These are phyloP conservation scores for thale cress (Arabidopsis thaliana) DNA, from an alignment of 345 rosid genomes.

Conservation along the genomic window TAIR10.1 NC_003071.7:12291501-12292000, in stretches of 20 bases:
- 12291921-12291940: background rate
- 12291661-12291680: background rate
- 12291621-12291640: background rate
- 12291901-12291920: background rate
- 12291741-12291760: background rate
- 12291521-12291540: no score
- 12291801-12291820: background rate
- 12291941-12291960: background rate
- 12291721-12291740: background rate
- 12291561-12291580: background rate
- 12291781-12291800: background rate
- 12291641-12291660: no score
- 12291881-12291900: background rate
- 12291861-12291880: background rate
- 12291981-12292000: conserved; percentile 10
- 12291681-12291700: background rate
- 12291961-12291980: conserved; percentile 3
- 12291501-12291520: no score
- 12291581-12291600: background rate
- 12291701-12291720: background rate
- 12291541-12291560: no score
- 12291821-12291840: background rate
- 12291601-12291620: background rate
- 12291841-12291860: background rate
- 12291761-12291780: background rate